Base-by-base conservation (phyloP, 2,329 filamentous ascomycete species). In the Phoma sp. region DNA sequence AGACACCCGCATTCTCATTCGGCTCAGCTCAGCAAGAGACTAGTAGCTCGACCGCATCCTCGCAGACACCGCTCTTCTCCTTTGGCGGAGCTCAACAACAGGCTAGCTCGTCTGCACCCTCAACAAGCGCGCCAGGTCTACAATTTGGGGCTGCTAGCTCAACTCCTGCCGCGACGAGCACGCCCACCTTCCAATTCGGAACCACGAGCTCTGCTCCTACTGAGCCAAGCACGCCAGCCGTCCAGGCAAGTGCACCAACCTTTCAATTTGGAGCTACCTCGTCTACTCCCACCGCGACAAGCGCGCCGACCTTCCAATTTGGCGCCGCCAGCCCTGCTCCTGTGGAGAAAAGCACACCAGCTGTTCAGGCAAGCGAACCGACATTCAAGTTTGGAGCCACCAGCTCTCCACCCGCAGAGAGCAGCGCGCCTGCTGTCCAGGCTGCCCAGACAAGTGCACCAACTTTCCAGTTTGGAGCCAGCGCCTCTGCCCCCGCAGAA, bases 11-110 rank as follows among this genome's bases (percentile, higher is more conserved):
- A 1, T 18, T 18, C 18, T 18, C 18, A 18, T 18, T 18, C 18
- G 18, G 18, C 18, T 18, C 18, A 18, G 18, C 18, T 18, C 18
- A 18, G 18, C 18, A 18, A 18, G 18, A 18, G 18, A 18, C 18
- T 18, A 18, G 18, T 18, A 18, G 18, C 18, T 18, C 18, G 18
- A 18, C 18, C 18, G 18, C 18, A 18, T 2, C 18, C 2, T 18
- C 18, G 18, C 18, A 18, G 18, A 18, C 18, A 18, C 18, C 18
- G 18, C 18, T 18, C 18, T 18, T 18, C 39, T 7, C 58, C 2
- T 67, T 68, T 38, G 65, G 61, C 11, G 57, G 58, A 14, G 50
- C 65, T 48, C 38, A 45, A 33, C 59, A 66, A 41, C 44, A 10
- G 25, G 54, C 55, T 13, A 39, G 37, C 37, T 39, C 37, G 22